phyloP scores from a whole-genome alignment of 208 protist genomes.

The Acanthamoeba castellanii region DNA sequence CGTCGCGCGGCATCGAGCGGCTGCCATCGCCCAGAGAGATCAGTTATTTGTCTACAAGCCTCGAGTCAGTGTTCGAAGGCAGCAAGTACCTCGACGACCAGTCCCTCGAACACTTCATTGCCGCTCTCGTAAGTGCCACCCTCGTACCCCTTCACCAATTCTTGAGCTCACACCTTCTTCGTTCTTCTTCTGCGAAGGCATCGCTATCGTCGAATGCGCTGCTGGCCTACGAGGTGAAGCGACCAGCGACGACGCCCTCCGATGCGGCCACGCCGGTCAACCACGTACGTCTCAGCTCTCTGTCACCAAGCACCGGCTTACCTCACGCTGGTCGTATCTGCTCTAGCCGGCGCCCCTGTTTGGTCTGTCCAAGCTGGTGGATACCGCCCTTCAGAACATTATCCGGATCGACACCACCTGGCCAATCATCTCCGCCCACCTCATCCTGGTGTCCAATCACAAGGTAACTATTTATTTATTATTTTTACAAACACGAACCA shows the following conservation, averaged over 20 bases:
- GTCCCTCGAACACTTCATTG: conserved; percentile 5
- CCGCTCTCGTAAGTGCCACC: no score
- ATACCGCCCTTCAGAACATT: conserved; percentile 76
- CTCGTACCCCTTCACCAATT: background rate
- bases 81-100: conserved; percentile 60
- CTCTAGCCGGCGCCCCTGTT: conserved; percentile 74
- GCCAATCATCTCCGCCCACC: conserved; percentile 74
- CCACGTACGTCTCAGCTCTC: background rate
- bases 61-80: conserved; percentile 63
- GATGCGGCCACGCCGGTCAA: background rate
- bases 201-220: conserved; percentile 48
- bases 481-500: no score
- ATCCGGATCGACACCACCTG: conserved; percentile 80
- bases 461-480: background rate
- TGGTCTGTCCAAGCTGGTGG: conserved; percentile 77
- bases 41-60: background rate
- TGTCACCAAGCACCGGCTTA: background rate
- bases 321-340: background rate
- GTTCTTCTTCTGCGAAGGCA: background rate
- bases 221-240: conserved; percentile 10
- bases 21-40: conserved; percentile 5
- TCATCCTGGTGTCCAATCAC: conserved; percentile 74
- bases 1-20: conserved; percentile 51
- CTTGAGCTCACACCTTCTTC: background rate
- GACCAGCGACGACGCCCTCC: background rate